Evolutionary conservation across 2,329 filamentous ascomycete genomes (phyloP), one percentile per base, ranked within the genome.

Genomic region (Fusarium annulatum): DNA sequence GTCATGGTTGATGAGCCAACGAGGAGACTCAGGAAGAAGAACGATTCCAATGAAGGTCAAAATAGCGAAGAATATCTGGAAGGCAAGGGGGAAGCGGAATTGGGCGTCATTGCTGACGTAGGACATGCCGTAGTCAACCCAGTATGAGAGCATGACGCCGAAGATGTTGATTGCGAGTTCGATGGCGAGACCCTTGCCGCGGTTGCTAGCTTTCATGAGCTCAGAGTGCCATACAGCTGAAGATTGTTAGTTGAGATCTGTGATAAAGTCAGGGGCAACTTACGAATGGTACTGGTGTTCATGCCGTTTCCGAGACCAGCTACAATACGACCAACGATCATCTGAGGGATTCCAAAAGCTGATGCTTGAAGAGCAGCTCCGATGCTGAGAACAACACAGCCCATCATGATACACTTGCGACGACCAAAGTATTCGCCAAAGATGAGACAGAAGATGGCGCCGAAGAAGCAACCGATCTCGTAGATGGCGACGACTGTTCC

Each of bases 401-500:
- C 85, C 21, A 85, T 57, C 61, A 85, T 72, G 67, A 78, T 86
- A 77, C 67, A 82, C 76, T 65, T 80, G 61, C 71, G 80, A 67
- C 86, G 81, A 26, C 86, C 86, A 16, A 87, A 74, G 30, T 73
- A 79, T 69, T 87, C 86, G 15, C 86, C 85, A 11, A 83, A 82
- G 65, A 76, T 77, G 61, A 80, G 76, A 34, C 78, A 80, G 61
- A 82, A 79, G 61, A 86, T 81, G 48, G 86, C 82, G 39, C 85
- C 84, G 21, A 86, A 79, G 75, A 86, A 86, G 69, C 85, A 86
- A 4, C 86, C 87, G 28, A 86, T 80, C 67, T 86, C 84, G 64
- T 86, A 86, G n/a, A 85, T 84, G 30, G 84, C 83, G 26, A 84
- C 83, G 2, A 85, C 84, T 34, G 82, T 84, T 26, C 84, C 84